phyloP scores from a whole-genome alignment of 73 alveolate genomes.

The Paraurostyla sp. region DNA sequence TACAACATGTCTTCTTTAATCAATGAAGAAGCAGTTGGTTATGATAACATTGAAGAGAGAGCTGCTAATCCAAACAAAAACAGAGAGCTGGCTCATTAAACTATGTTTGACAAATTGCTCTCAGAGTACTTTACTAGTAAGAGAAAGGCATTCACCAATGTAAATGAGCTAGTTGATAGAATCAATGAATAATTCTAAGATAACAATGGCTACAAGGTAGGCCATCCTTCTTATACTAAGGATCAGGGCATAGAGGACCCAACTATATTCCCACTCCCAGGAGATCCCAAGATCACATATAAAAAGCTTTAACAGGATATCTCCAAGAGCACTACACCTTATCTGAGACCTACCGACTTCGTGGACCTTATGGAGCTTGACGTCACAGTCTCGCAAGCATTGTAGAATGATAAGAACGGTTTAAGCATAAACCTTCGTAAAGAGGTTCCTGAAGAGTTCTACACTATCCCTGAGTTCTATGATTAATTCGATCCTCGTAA shows the following conservation, averaged over 20 bases:
- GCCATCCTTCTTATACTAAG: not conserved
- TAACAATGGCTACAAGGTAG: not conserved
- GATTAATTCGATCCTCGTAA: conserved; percentile 15
- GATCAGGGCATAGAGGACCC: not conserved
- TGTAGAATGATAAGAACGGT: conserved; percentile 24
- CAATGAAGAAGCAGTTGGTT: conserved; percentile 30
- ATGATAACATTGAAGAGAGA: conserved; percentile 41
- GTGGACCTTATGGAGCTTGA: conserved; percentile 41
- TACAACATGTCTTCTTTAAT: not conserved
- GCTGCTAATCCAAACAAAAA: not conserved
- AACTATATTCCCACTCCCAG: not conserved
- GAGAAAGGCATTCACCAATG: not conserved
- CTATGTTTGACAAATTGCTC: not conserved
- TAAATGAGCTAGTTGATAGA: not conserved
- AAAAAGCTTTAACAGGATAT: too few species aligned
- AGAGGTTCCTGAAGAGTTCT: not conserved
- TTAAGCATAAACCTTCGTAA: not conserved
- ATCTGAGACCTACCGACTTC: too few species aligned
- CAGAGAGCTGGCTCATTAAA: conserved; percentile 9
- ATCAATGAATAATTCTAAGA: not conserved
- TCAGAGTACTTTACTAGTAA: conserved; percentile 2
- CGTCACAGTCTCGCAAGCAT: conserved; percentile 25
- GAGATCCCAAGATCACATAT: too few species aligned
- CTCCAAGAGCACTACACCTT: too few species aligned
- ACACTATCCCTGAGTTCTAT: not conserved